These are phyloP conservation scores for Oleoguttula mirabilis DNA, from an alignment of 495 filamentous ascomycete genomes.

Conservation along the genomic window DNA sequence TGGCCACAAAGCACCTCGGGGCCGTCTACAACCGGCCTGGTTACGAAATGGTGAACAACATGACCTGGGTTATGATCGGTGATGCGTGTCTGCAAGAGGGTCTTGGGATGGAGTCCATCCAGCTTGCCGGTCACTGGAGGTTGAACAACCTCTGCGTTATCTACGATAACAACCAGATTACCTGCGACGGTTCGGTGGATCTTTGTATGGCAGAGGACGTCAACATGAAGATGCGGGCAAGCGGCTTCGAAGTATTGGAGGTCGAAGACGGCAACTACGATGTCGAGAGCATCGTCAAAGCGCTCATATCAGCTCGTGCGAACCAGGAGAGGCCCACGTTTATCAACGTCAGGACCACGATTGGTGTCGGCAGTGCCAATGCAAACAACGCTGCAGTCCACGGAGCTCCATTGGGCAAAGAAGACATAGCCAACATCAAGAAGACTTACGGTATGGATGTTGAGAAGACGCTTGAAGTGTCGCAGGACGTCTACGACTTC, in stretches of 20 bases:
- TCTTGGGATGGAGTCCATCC: constrained; percentile 46
- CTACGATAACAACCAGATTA: constrained; percentile 50
- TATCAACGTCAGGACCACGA: constrained; percentile 47
- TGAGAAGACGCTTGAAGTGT: constrained; percentile 36
- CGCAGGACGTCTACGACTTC: constrained; percentile 37
- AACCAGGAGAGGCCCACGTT: constrained; percentile 42
- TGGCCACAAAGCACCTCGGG: constrained; percentile 45
- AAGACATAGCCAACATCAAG: constrained; percentile 40
- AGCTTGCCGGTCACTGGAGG: constrained; percentile 42
- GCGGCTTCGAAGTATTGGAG: constrained; percentile 47
- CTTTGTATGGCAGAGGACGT: constrained; percentile 46
- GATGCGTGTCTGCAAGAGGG: constrained; percentile 51
- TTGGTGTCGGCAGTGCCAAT: constrained; percentile 41
- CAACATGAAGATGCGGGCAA: constrained; percentile 46
- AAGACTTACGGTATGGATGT: constrained; percentile 35
- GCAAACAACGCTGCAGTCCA: constrained; percentile 41
- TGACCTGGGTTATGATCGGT: constrained; percentile 45
- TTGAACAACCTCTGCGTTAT: constrained; percentile 45
- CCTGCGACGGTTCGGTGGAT: constrained; percentile 47
- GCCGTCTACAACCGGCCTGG: constrained; percentile 42
- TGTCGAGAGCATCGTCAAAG: constrained; percentile 39
- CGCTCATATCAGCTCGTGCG: constrained; percentile 35
- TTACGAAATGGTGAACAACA: constrained; percentile 38
- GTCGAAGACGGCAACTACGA: constrained; percentile 43
- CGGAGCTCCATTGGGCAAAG: constrained; percentile 38